A percentile compares a stretch with the other conserved stretches of the same genome.
phyloP scores from a whole-genome alignment of 495 filamentous ascomycete species.

The Tuber brumale region DNA sequence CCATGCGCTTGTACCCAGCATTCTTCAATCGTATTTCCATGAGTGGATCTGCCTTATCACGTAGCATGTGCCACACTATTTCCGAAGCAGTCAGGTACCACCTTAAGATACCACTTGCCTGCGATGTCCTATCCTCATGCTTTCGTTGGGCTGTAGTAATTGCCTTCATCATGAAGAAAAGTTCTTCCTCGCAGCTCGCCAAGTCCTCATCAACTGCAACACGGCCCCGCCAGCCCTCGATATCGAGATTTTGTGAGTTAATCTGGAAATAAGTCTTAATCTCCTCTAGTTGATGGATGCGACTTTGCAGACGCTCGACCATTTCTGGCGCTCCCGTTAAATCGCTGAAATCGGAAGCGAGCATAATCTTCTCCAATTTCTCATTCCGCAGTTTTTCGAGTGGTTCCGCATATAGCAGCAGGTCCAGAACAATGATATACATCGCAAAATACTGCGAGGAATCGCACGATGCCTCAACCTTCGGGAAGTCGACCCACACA shows the following conservation, averaged over 20 bases:
- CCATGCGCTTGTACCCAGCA: slow-evolving; percentile 84
- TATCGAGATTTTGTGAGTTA: slow-evolving; percentile 79
- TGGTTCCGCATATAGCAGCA: slow-evolving; percentile 90
- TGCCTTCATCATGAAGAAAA: slow-evolving; percentile 99
- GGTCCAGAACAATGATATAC: slow-evolving; percentile 92
- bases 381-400: slow-evolving; percentile 92
- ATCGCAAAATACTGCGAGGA: slow-evolving; percentile 94
- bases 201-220: slow-evolving; percentile 80
- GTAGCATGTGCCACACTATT: slow-evolving; percentile 93
- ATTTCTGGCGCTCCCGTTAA: slow-evolving; percentile 87
- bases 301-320: slow-evolving; percentile 81
- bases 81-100: slow-evolving; percentile 88
- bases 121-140: slow-evolving; percentile 60
- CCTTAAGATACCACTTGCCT: slow-evolving; percentile 64
- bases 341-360: slow-evolving; percentile 99
- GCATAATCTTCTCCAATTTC: slow-evolving; percentile 94
- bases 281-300: slow-evolving; percentile 89
- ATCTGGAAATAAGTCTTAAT: slow-evolving; percentile 95
- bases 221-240: slow-evolving; percentile 84
- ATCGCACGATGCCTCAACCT: slow-evolving; percentile 85
- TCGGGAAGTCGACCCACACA: slow-evolving; percentile 92
- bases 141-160: slow-evolving; percentile 93
- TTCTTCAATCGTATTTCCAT: slow-evolving; percentile 87
- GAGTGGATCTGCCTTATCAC: slow-evolving; percentile 76
- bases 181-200: slow-evolving; percentile 82